These are phyloP conservation scores for Euphorbia lathyris DNA, from an alignment of 345 rosid species.

Conservation along the genomic window DNA sequence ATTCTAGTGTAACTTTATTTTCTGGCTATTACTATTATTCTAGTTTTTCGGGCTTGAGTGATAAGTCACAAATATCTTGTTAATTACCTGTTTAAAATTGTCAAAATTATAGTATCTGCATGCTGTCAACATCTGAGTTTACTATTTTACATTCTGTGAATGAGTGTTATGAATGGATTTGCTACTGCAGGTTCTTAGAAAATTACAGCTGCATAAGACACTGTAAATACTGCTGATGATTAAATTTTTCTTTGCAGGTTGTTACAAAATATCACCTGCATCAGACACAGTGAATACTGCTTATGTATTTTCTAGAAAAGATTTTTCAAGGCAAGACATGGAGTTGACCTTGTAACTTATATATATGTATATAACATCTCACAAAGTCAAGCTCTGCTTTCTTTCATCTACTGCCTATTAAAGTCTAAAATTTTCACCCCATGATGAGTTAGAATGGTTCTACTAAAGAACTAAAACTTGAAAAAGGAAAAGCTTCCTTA, in stretches of 20 bases:
- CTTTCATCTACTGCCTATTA: not conserved
- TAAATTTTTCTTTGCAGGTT: constrained; percentile 49
- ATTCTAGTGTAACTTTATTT: not conserved
- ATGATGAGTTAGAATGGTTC: not conserved
- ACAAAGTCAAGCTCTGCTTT: not conserved
- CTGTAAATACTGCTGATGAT: not conserved
- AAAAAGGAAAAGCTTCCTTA: not conserved
- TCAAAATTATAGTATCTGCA: not conserved
- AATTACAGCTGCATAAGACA: constrained; percentile 51
- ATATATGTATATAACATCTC: not conserved
- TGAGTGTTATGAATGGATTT: not conserved
- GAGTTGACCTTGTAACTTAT: not conserved
- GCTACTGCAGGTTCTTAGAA: constrained; percentile 66
- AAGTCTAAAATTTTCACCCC: not conserved
- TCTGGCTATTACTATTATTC: not conserved
- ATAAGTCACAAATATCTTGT: not conserved
- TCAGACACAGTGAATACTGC: constrained; percentile 71
- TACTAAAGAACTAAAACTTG: not conserved
- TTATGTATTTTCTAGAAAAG: constrained; percentile 79
- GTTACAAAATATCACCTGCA: constrained; percentile 55
- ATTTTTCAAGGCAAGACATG: constrained; percentile 73
- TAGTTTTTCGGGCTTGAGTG: not conserved
- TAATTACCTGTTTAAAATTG: not conserved
- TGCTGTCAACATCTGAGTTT: not conserved
- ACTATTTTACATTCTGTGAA: not conserved